Evolutionary conservation across 2,329 filamentous ascomycete species (phyloP).

Genomic region (Rhynchosporium secalis): DNA sequence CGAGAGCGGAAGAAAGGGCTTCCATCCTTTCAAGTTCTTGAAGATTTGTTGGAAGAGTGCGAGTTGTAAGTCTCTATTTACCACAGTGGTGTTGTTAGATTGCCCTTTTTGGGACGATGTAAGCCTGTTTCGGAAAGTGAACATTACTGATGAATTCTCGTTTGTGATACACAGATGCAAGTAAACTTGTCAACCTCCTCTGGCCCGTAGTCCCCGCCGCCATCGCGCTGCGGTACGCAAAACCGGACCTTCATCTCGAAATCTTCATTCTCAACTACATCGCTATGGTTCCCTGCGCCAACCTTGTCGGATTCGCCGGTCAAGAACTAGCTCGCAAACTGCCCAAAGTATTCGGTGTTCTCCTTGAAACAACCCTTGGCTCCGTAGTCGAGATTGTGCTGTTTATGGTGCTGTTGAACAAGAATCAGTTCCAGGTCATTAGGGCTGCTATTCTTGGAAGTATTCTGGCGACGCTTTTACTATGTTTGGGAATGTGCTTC

Average conservation of each 20-base stretch:
- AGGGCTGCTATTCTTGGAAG: slow-evolving; percentile 82
- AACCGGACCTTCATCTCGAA: slow-evolving; percentile 63
- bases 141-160: neutral
- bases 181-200: slow-evolving; percentile 65
- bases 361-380: slow-evolving; percentile 64
- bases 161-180: slow-evolving; percentile 44
- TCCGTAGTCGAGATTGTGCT: slow-evolving; percentile 80
- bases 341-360: slow-evolving; percentile 68
- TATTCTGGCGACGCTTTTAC: slow-evolving; percentile 76
- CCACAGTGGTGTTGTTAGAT: neutral
- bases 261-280: slow-evolving; percentile 73
- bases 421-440: slow-evolving; percentile 64
- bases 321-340: slow-evolving; percentile 73
- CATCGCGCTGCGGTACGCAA: slow-evolving; percentile 62
- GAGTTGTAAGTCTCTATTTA: slow-evolving; percentile 43
- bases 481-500: slow-evolving; percentile 81
- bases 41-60: slow-evolving; percentile 64
- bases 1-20: slow-evolving; percentile 66
- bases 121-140: neutral
- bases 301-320: slow-evolving; percentile 72
- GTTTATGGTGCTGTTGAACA: slow-evolving; percentile 71
- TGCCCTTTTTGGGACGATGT: slow-evolving; percentile 2
- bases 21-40: slow-evolving; percentile 65
- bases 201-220: slow-evolving; percentile 75
- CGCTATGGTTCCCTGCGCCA: slow-evolving; percentile 75